phyloP scores from a whole-genome alignment of 352 stramenopile species.

The Ophiocytium majus region DNA sequence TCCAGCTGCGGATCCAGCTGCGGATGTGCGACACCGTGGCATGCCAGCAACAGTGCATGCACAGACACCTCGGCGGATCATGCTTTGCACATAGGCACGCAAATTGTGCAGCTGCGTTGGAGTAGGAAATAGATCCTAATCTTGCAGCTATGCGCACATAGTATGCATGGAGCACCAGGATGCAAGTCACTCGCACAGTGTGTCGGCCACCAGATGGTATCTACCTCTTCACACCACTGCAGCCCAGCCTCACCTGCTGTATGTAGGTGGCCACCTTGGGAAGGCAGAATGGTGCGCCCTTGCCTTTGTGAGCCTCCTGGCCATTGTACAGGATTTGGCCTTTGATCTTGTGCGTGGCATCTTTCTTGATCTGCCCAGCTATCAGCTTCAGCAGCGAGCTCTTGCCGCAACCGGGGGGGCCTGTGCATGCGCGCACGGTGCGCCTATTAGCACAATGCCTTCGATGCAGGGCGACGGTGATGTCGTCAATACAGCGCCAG shows the following conservation, averaged over 20 bases:
- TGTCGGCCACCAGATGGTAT: too few species aligned
- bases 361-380: conserved; percentile 34
- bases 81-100: conserved; percentile 35
- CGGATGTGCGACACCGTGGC: too few species aligned
- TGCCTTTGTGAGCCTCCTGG: conserved; percentile 10
- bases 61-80: too few species aligned
- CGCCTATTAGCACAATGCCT: neutral
- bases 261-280: conserved; percentile 43
- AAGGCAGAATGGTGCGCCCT: conserved; percentile 5
- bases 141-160: too few species aligned
- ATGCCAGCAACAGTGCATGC: too few species aligned
- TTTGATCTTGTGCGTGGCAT: neutral
- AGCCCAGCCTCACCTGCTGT: conserved; percentile 45
- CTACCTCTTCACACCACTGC: too few species aligned
- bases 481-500: too few species aligned
- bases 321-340: conserved; percentile 30
- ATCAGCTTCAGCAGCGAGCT: conserved; percentile 40
- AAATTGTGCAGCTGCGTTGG: conserved; percentile 33
- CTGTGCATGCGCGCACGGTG: neutral
- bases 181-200: too few species aligned
- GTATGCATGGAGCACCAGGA: too few species aligned
- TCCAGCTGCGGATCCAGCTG: too few species aligned
- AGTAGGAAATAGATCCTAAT: too few species aligned
- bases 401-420: conserved; percentile 44
- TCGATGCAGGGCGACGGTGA: neutral